A percentile compares a stretch with the other conserved stretches of the same genome.
Evolutionary conservation across 2,329 filamentous ascomycete species (phyloP).

Genomic region (Leptographium wingfieldii): DNA sequence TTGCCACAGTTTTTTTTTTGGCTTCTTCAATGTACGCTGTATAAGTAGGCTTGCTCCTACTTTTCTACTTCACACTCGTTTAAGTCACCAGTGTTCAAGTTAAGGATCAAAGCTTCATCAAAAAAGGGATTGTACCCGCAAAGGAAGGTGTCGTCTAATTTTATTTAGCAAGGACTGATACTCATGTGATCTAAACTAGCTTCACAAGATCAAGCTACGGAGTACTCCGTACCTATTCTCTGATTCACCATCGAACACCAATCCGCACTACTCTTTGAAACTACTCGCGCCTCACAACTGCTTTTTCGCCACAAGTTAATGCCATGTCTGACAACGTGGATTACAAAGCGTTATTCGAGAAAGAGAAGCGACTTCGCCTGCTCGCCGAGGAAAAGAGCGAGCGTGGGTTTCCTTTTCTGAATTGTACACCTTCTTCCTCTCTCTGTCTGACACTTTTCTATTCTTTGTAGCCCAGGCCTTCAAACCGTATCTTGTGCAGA

Average conservation of each 20-base stretch:
- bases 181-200: no score
- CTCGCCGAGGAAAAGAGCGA: not conserved
- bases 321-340: not conserved
- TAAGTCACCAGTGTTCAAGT: no score
- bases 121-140: no score
- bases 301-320: not conserved
- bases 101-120: no score
- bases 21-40: not conserved
- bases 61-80: no score
- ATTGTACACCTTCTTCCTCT: not conserved
- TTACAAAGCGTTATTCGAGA: not conserved
- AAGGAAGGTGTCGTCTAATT: no score
- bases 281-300: not conserved
- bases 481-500: not conserved
- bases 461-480: not conserved
- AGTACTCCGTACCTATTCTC: no score
- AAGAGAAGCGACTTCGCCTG: not conserved
- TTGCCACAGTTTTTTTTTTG: conserved; percentile 10
- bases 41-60: no score
- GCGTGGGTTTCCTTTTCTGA: not conserved
- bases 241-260: no score
- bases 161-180: no score
- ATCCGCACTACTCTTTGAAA: no score
- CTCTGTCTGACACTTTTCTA: not conserved
- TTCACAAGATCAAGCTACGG: no score